These are phyloP conservation scores for Acrodontium crateriforme DNA, from an alignment of 2,329 filamentous ascomycete genomes.

Conservation along the genomic window DNA sequence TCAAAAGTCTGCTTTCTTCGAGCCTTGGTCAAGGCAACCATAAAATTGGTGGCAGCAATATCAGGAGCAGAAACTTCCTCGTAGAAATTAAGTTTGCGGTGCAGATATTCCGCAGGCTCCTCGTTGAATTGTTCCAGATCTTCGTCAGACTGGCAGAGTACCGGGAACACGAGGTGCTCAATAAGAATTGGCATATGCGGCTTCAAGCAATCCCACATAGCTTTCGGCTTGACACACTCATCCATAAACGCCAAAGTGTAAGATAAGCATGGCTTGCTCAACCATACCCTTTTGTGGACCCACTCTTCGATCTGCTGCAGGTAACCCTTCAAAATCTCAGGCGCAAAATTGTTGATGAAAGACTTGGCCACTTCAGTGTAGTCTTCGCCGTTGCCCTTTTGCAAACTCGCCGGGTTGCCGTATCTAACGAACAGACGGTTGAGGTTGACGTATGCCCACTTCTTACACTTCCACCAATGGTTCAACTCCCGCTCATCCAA, in stretches of 20 bases:
- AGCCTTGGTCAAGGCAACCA: conserved; percentile 86
- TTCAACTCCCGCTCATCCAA: conserved; percentile 78
- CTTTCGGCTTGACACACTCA: conserved; percentile 92
- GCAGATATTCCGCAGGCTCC: conserved; percentile 90
- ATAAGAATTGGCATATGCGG: conserved; percentile 87
- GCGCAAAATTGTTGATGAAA: conserved; percentile 83
- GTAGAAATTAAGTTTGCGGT: conserved; percentile 94
- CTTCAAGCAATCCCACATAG: conserved; percentile 90
- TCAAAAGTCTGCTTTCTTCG: conserved; percentile 92
- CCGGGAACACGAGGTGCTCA: conserved; percentile 88
- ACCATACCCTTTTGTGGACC: conserved; percentile 87
- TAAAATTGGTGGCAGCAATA: conserved; percentile 89
- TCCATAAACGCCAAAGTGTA: conserved; percentile 92
- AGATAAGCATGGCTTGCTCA: conserved; percentile 85
- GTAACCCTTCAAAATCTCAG: conserved; percentile 92
- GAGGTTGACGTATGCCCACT: conserved; percentile 96
- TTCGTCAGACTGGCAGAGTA: conserved; percentile 81
- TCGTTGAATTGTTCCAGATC: conserved; percentile 89
- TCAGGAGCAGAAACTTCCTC: conserved; percentile 93
- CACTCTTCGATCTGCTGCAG: conserved; percentile 91
- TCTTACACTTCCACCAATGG: conserved; percentile 99
- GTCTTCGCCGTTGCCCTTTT: conserved; percentile 60
- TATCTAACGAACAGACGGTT: conserved; percentile 92
- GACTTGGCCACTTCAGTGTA: conserved; percentile 74
- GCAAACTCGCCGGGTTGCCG: conserved; percentile 67